These are phyloP conservation scores for Pyrenochaeta sp. DNA, from an alignment of 2,329 filamentous ascomycete genomes.

Conservation along the genomic window DNA sequence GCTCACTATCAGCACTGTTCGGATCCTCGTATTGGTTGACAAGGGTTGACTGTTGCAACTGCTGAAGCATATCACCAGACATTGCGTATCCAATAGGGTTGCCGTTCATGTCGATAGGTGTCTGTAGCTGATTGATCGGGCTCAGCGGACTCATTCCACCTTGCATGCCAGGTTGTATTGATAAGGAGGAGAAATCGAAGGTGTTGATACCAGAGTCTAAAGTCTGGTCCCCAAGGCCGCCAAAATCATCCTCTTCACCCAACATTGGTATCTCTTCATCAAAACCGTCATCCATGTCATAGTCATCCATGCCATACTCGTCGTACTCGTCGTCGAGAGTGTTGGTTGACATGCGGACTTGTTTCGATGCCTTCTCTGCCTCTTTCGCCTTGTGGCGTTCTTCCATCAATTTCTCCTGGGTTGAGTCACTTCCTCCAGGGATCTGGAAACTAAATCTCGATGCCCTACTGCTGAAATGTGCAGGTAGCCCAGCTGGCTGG, in stretches of 20 bases:
- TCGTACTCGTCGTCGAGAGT: conserved; percentile 48
- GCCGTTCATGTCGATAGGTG: conserved; percentile 38
- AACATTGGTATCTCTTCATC: conserved; percentile 72
- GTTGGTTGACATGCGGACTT: conserved; percentile 44
- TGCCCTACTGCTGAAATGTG: conserved; percentile 68
- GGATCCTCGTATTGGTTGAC: not conserved
- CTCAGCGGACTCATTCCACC: conserved; percentile 32
- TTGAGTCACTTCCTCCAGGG: conserved; percentile 71
- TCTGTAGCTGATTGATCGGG: conserved; percentile 31
- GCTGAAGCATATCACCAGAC: conserved; percentile 33
- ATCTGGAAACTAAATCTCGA: conserved; percentile 86
- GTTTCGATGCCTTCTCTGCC: conserved; percentile 63
- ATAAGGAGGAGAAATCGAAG: conserved; percentile 45
- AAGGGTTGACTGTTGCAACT: conserved; percentile 17
- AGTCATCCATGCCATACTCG: conserved; percentile 52
- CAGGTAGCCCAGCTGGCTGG: conserved; percentile 47
- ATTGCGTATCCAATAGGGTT: conserved; percentile 44
- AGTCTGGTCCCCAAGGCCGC: conserved; percentile 32
- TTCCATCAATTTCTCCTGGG: conserved; percentile 73
- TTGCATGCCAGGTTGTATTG: conserved; percentile 25
- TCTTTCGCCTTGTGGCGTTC: conserved; percentile 74
- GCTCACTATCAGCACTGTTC: not conserved
- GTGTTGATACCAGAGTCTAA: conserved; percentile 37
- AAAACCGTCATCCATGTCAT: conserved; percentile 63
- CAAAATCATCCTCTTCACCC: conserved; percentile 44